These are phyloP conservation scores for Cladophialophora chaetospira DNA, from an alignment of 2,329 filamentous ascomycete species.

Conservation along the genomic window DNA sequence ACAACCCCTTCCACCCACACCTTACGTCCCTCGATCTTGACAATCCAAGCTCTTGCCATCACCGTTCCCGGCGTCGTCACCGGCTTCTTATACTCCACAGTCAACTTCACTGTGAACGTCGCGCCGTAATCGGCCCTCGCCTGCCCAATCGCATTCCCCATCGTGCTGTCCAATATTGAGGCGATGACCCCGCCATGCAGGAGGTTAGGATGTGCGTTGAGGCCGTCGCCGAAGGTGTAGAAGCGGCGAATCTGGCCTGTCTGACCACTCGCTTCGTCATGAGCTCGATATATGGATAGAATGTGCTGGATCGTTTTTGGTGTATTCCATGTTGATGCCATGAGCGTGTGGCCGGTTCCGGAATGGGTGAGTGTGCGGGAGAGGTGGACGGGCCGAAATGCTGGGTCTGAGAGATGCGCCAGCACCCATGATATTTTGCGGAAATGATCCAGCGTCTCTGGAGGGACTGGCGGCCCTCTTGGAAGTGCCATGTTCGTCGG, in stretches of 20 bases:
- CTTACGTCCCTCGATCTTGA: slow-evolving; percentile 41
- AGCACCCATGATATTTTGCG: slow-evolving; percentile 36
- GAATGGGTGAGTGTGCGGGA: slow-evolving; percentile 21
- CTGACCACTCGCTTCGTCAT: not conserved
- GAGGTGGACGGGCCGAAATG: slow-evolving; percentile 22
- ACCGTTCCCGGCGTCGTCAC: slow-evolving; percentile 41
- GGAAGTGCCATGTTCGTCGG: not conserved
- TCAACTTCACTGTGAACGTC: slow-evolving; percentile 45
- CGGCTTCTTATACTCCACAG: slow-evolving; percentile 44
- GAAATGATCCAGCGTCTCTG: slow-evolving; percentile 29
- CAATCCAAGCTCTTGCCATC: slow-evolving; percentile 41
- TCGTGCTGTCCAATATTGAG: slow-evolving; percentile 35
- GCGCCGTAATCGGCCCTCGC: not conserved
- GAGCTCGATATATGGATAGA: slow-evolving; percentile 20
- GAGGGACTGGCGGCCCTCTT: not conserved
- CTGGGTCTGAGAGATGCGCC: slow-evolving; percentile 36
- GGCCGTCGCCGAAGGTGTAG: slow-evolving; percentile 34
- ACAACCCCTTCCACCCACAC: slow-evolving; percentile 44
- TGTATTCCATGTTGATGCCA: slow-evolving; percentile 31
- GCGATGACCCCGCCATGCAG: slow-evolving; percentile 37
- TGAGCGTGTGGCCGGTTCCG: slow-evolving; percentile 26
- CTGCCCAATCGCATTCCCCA: slow-evolving; percentile 27
- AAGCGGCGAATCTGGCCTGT: slow-evolving; percentile 34
- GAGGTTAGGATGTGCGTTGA: slow-evolving; percentile 35
- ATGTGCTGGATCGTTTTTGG: slow-evolving; percentile 23